These are phyloP conservation scores for Adansonia rubrostipa DNA, from an alignment of 441 rosid species.

Conservation along the genomic window DNA sequence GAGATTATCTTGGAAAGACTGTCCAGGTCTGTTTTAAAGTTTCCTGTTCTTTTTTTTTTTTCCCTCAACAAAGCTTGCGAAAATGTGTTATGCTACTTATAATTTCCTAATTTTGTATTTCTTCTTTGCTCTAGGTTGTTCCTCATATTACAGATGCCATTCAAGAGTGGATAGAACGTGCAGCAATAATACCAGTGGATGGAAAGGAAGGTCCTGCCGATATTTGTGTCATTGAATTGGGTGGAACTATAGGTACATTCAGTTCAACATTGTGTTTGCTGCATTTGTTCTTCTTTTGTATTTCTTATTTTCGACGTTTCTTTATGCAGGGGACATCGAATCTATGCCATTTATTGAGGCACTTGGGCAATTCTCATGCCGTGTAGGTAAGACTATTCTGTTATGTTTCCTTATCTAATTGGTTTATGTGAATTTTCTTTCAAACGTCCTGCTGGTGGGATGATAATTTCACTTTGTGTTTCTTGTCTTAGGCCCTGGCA, in stretches of 20 bases:
- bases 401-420: not conserved
- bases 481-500: constrained; percentile 60
- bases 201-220: constrained; percentile 75
- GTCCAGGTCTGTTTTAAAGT: constrained; percentile 65
- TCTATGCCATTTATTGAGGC: constrained; percentile 96
- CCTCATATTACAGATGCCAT: constrained; percentile 91
- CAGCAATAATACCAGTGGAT: constrained; percentile 74
- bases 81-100: not conserved
- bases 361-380: constrained; percentile 82
- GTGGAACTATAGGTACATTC: constrained; percentile 85
- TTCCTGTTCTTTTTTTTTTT: not conserved
- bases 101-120: constrained; percentile 19
- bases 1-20: constrained; percentile 94
- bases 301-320: constrained; percentile 4
- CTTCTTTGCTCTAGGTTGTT: constrained; percentile 60
- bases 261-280: not conserved
- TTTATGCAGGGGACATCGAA: constrained; percentile 77
- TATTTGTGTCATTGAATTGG: constrained; percentile 86
- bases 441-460: not conserved
- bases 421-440: not conserved
- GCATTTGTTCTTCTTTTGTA: not conserved
- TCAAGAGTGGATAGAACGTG: constrained; percentile 86
- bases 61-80: not conserved
- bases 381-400: constrained; percentile 59
- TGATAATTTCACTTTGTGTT: constrained; percentile 4